phyloP scores from a whole-genome alignment of 1,139 yeast genomes.

The Suhomyces terraborum region DNA sequence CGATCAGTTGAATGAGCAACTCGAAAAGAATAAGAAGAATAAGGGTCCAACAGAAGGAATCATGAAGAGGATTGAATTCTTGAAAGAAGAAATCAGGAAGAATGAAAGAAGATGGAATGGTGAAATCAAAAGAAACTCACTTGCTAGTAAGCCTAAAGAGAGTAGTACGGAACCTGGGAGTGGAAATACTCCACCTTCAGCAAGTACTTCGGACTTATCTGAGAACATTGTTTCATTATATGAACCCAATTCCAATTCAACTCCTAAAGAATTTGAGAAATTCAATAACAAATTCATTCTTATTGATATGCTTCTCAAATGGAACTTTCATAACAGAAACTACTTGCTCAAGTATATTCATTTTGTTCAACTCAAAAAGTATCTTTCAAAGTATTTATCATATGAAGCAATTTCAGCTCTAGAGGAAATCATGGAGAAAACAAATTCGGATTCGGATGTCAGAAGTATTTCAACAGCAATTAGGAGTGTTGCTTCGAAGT shows the following conservation, averaged over 20 bases:
- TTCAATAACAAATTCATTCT: conserved; percentile 46
- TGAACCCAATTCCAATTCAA: not conserved
- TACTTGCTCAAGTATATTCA: conserved; percentile 41
- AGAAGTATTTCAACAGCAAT: conserved; percentile 9
- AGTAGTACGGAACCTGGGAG: not conserved
- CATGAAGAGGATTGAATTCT: conserved; percentile 24
- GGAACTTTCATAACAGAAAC: conserved; percentile 45
- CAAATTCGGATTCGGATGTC: conserved; percentile 4
- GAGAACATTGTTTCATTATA: not conserved
- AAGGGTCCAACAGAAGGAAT: conserved; percentile 17
- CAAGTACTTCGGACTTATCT: conserved; percentile 4
- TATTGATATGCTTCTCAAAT: conserved; percentile 44
- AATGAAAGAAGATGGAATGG: conserved; percentile 14
- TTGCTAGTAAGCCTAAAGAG: not conserved
- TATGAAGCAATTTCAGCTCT: conserved; percentile 43
- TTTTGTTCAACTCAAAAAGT: conserved; percentile 36
- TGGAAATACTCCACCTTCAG: not conserved
- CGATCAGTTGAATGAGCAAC: conserved; percentile 27
- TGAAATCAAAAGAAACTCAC: not conserved
- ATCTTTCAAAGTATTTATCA: conserved; percentile 35
- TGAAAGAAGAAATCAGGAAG: conserved; percentile 27
- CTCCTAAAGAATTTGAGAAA: conserved; percentile 7
- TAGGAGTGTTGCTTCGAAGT: not conserved
- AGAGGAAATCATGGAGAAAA: conserved; percentile 34
- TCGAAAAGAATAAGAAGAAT: conserved; percentile 19